These are phyloP conservation scores for Saprolegnia diclina DNA, from an alignment of 352 stramenopile species.

Conservation along the genomic window DNA sequence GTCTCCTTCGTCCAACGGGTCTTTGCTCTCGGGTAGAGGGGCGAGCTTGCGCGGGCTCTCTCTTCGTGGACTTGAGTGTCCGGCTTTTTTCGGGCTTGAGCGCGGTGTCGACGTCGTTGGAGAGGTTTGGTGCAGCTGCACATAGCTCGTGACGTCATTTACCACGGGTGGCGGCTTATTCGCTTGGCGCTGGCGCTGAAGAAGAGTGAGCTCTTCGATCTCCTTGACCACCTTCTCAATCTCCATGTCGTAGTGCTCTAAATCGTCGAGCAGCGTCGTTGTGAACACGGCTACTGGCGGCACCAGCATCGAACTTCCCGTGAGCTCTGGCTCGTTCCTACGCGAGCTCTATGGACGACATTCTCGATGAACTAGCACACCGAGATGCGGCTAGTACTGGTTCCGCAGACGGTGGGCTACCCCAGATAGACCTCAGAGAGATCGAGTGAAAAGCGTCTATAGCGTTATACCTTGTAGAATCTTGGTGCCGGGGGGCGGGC, in stretches of 20 bases:
- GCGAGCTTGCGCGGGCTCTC: not conserved
- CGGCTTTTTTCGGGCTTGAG: not conserved
- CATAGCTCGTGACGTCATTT: not conserved
- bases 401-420: too few species aligned
- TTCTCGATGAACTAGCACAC: too few species aligned
- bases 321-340: not conserved
- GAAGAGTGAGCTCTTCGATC: not conserved
- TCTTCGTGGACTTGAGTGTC: not conserved
- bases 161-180: not conserved
- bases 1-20: not conserved
- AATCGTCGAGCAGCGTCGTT: not conserved
- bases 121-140: not conserved
- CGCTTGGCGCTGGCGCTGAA: not conserved
- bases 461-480: too few species aligned
- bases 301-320: not conserved
- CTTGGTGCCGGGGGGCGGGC: too few species aligned
- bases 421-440: too few species aligned
- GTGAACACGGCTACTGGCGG: not conserved
- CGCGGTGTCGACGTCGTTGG: not conserved
- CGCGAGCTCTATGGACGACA: not conserved
- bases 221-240: not conserved
- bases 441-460: too few species aligned
- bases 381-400: too few species aligned
- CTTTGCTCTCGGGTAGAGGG: not conserved
- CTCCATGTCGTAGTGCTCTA: slow-evolving; percentile 9